Percentiles rank a stretch among this genome's conserved stretches.
These are phyloP conservation scores for Citrullus mucosospermus DNA, from an alignment of 306 rosid species.

Conservation along the genomic window DNA sequence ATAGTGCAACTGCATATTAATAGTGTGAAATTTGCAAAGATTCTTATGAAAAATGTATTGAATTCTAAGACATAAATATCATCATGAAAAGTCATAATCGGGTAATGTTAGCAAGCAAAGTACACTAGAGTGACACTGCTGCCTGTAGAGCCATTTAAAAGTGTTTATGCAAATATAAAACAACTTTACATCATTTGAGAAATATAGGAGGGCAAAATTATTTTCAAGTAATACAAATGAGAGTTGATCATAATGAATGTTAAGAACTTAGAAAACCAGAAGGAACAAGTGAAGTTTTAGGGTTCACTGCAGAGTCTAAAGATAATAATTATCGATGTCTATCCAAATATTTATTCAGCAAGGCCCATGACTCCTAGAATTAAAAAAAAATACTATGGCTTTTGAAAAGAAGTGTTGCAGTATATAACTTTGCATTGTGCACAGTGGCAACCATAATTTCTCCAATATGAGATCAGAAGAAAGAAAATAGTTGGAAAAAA, in stretches of 20 bases:
- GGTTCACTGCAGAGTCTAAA: not conserved
- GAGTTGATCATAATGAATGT: not conserved
- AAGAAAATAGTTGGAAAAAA: not conserved
- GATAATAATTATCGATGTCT: not conserved
- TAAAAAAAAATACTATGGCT: not conserved
- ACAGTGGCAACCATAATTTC: not conserved
- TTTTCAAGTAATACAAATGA: not conserved
- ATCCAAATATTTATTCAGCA: not conserved
- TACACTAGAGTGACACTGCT: constrained; percentile 5
- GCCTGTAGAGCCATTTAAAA: not conserved
- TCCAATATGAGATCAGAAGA: not conserved
- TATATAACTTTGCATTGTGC: not conserved
- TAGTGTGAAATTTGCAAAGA: constrained; percentile 13
- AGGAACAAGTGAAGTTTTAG: not conserved
- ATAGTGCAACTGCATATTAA: constrained; percentile 46
- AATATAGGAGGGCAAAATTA: not conserved
- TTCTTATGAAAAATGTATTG: not conserved
- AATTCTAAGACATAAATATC: not conserved
- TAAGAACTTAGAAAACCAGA: not conserved
- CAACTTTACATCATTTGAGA: not conserved
- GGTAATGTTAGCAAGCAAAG: constrained; percentile 4
- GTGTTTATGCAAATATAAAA: not conserved
- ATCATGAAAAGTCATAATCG: not conserved
- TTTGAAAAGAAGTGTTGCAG: not conserved
- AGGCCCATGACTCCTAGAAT: not conserved